Evolutionary conservation across 768 basidiomycete genomes (phyloP).

Genomic region (Tulasnella calospora): DNA sequence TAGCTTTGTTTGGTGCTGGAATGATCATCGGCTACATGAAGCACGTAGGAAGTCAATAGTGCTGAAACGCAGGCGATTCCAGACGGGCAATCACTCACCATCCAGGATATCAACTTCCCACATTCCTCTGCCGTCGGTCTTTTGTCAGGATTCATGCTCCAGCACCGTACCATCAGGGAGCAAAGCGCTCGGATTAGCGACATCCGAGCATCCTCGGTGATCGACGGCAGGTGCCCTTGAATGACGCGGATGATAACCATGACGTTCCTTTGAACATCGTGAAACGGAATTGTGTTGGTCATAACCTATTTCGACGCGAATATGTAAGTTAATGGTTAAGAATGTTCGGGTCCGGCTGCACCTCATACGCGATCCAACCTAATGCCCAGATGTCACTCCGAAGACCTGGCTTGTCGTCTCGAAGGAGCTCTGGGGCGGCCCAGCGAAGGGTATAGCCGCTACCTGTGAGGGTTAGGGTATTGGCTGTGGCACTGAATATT

Average conservation of each 20-base stretch:
- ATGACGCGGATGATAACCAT: not conserved
- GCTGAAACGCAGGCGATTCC: no score
- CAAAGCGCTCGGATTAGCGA: not conserved
- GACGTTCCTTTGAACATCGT: not conserved
- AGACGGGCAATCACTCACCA: not conserved
- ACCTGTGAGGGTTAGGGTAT: not conserved
- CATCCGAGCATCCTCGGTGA: not conserved
- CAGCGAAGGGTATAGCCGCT: not conserved
- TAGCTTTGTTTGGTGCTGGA: no score
- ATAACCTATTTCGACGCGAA: not conserved
- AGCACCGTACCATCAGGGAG: not conserved
- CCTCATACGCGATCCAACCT: not conserved
- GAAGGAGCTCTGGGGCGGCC: not conserved
- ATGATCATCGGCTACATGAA: no score
- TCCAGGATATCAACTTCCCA: not conserved
- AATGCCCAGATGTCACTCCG: not conserved
- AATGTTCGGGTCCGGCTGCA: not conserved
- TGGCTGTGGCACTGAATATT: not conserved
- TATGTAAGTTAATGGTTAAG: not conserved
- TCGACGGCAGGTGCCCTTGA: not conserved
- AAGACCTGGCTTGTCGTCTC: not conserved
- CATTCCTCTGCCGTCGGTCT: not conserved
- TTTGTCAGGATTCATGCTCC: not conserved
- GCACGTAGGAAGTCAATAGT: no score
- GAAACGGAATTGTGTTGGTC: not conserved